phyloP scores from a whole-genome alignment of 169 alveolate species.

The Eimeria brunetti region DNA sequence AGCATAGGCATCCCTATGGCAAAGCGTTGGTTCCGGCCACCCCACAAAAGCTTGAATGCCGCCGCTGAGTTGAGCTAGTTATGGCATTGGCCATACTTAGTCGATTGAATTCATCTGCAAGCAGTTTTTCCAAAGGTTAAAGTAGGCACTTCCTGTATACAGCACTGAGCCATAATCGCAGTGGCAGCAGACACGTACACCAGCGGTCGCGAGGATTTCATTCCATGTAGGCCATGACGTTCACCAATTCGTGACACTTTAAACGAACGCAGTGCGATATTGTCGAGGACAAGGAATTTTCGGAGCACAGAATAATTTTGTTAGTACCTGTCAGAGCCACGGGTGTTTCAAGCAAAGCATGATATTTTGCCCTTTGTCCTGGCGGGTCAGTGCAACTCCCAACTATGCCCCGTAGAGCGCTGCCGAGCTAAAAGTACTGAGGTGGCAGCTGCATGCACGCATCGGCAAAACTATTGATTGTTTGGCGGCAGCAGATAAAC shows the following conservation, averaged over 20 bases:
- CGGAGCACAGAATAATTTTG: neutral
- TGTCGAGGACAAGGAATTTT: neutral
- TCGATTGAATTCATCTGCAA: neutral
- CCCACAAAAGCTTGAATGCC: neutral
- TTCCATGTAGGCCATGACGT: neutral
- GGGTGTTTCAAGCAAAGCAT: neutral
- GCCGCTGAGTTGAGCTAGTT: neutral
- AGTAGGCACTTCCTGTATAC: neutral
- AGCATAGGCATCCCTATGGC: neutral
- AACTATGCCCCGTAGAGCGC: neutral
- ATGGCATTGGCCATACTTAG: neutral
- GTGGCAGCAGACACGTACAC: neutral
- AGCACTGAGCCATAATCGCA: neutral
- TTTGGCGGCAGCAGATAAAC: neutral
- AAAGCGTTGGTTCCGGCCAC: neutral
- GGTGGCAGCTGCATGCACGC: neutral
- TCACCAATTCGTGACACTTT: neutral
- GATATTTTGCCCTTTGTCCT: neutral
- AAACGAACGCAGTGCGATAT: neutral
- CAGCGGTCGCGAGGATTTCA: neutral
- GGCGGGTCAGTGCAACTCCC: neutral
- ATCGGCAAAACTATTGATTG: neutral
- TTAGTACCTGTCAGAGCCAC: neutral
- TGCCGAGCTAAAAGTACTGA: neutral
- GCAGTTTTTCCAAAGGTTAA: neutral